Evolutionary conservation across 1,284 basidiomycete species (phyloP).

Genomic region (Flammula alnicola): DNA sequence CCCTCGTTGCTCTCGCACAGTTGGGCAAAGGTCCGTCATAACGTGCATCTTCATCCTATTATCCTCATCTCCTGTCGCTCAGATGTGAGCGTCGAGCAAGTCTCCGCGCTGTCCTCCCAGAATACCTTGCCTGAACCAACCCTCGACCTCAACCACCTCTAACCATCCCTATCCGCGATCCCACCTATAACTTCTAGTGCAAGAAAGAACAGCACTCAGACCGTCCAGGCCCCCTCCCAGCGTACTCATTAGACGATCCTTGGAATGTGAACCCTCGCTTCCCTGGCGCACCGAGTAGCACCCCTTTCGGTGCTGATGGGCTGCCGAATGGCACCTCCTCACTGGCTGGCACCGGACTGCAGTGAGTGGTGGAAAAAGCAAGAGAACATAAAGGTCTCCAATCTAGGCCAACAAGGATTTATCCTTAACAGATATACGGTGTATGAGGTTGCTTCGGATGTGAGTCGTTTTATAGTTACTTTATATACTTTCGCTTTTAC

Average conservation of each 20-base stretch:
- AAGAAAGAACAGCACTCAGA: slow-evolving; percentile 43
- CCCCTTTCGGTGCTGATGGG: slow-evolving; percentile 32
- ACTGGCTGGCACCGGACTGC: slow-evolving; percentile 72
- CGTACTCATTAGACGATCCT: slow-evolving; percentile 71
- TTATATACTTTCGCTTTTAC: slow-evolving; percentile 4
- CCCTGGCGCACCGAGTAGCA: slow-evolving; percentile 23
- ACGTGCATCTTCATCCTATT: slow-evolving; percentile 1
- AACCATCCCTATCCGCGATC: slow-evolving; percentile 55
- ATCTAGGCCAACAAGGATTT: slow-evolving; percentile 87
- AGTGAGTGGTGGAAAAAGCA: slow-evolving; percentile 85
- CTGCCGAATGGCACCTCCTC: slow-evolving; percentile 57
- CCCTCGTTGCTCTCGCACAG: slow-evolving; percentile 86
- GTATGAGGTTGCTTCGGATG: slow-evolving; percentile 82
- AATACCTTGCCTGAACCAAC: slow-evolving; percentile 71
- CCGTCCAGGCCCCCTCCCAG: slow-evolving; percentile 45
- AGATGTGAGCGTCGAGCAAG: slow-evolving; percentile 84
- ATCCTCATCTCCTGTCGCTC: slow-evolving; percentile 11
- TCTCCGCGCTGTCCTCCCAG: slow-evolving; percentile 72
- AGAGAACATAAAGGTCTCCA: slow-evolving; percentile 70
- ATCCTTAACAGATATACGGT: slow-evolving; percentile 83
- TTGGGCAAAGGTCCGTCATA: slow-evolving; percentile 64
- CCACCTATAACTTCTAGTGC: slow-evolving; percentile 41
- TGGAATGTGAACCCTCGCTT: slow-evolving; percentile 58
- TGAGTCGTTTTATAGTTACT: slow-evolving; percentile 45
- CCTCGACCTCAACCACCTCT: slow-evolving; percentile 66